A percentile compares a stretch with the other conserved stretches of the same genome.
Conservation (phyloP, 192 early-diverging fungal species). For the Mortierella hygrophila region DNA sequence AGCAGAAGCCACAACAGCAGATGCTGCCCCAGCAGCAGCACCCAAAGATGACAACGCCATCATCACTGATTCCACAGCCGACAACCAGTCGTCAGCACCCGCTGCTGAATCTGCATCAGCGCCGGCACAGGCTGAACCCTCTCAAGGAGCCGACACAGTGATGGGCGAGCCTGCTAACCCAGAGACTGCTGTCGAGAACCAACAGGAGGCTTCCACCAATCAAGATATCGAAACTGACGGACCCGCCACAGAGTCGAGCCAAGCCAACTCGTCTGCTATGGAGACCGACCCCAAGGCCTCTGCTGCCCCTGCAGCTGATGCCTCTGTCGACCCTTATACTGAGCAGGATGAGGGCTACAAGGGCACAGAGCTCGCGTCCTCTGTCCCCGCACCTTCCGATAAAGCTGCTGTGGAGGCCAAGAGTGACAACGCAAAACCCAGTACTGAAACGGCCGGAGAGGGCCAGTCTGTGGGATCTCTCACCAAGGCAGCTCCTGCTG, state of each 20-base stretch:
- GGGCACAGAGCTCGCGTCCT: conserved; percentile 25
- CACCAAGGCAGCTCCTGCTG: conserved; percentile 5
- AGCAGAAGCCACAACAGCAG: conserved; percentile 2
- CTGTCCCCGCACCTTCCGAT: conserved; percentile 17
- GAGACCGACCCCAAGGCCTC: conserved; percentile 17
- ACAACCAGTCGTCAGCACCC: conserved; percentile 1
- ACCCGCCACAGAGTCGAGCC: neutral
- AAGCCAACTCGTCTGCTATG: conserved; percentile 10
- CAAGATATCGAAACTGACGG: conserved; percentile 5
- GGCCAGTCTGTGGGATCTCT: conserved; percentile 6
- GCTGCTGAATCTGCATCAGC: conserved; percentile 5
- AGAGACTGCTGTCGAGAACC: neutral
- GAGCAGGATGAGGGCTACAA: conserved; percentile 27
- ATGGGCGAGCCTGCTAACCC: neutral
- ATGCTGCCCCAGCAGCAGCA: neutral
- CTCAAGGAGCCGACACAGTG: neutral
- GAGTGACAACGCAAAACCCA: neutral
- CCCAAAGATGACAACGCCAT: conserved; percentile 4
- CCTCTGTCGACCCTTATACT: conserved; percentile 26
- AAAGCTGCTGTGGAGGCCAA: neutral
- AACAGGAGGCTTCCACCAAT: neutral
- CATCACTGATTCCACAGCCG: neutral
- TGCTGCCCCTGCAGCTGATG: neutral
- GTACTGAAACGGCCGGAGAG: neutral
- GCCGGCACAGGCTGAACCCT: neutral